Evolutionary conservation across 116 monocot genomes (phyloP), one percentile per base, ranked within the genome.

Genomic region (Iris pallida): DNA sequence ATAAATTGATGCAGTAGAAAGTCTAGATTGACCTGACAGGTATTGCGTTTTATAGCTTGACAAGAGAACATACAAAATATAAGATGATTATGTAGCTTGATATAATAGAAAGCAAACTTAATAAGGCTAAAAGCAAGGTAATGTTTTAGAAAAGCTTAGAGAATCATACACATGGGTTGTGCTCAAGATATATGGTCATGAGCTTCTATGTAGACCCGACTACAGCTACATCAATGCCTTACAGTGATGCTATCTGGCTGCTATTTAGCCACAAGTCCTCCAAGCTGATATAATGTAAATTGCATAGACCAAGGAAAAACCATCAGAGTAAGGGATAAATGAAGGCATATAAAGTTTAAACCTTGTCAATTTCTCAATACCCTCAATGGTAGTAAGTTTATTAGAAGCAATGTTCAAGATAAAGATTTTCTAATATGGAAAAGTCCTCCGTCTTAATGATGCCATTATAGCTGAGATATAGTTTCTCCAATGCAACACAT

Each of bases 251-350:
- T 75, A 97, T 92, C 60, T 87, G 80, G 72, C 92, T 97, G 68
- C 89, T 89, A 79, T 97, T 97, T n/a, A 97, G 87, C 96, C 96
- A 92, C 51, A 97, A 62, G 68, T 97, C 96, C 68, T 92, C 96
- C 59, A 97, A 73, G 63, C 96, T 97, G 78, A 47, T 47, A 40
- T 11, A 69, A 46, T 40, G 10, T 57, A 41, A 57, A 71, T 45
- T 55, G 15, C 16, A 47, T 20, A 41, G 12, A 17, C 45, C 59
- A 43, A 63, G 0, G 57, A 61, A 5, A 5, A 56, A 15, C 6
- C 11, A 2, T 20, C 45, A 19, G 5, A 55, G 2, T 59, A 42
- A 57, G 48, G 6, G 15, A 14, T 16, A 0, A 30, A 11, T n/a
- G 4, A 64, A 20, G 7, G 41, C 16, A 42, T 41, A 53, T 13